phyloP scores from a whole-genome alignment of 2,329 filamentous ascomycete species.

The Fusarium verticillioides region DNA sequence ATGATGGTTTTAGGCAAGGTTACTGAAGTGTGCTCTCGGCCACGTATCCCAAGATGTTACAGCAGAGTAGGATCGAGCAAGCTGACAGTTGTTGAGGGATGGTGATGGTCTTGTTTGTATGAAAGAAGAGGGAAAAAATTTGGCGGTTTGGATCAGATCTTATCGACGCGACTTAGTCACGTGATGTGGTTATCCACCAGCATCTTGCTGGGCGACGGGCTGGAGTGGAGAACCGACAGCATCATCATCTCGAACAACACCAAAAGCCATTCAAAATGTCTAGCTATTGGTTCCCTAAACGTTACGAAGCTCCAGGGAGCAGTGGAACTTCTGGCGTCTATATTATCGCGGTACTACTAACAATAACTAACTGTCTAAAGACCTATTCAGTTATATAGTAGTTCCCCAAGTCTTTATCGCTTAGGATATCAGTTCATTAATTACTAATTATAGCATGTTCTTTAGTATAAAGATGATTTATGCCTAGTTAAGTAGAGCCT shows the following conservation, averaged over 20 bases:
- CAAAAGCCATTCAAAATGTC: background rate
- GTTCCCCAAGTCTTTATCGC: background rate
- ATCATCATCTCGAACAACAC: background rate
- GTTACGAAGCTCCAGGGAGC: background rate
- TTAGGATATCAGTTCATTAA: background rate
- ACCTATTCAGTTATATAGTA: background rate
- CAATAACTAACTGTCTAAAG: background rate
- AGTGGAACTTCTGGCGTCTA: background rate
- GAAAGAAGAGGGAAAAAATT: conserved; percentile 45
- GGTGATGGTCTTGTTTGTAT: conserved; percentile 58
- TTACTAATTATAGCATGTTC: background rate
- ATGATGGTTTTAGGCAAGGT: conserved; percentile 76
- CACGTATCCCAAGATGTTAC: conserved; percentile 62
- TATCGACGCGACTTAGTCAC: conserved; percentile 36
- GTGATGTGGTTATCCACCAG: conserved; percentile 25
- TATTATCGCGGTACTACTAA: background rate
- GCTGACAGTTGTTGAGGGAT: conserved; percentile 54
- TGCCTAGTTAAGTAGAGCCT: background rate
- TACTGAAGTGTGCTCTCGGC: conserved; percentile 66
- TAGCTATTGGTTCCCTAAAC: background rate
- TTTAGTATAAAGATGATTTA: background rate
- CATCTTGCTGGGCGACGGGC: background rate
- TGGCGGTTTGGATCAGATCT: conserved; percentile 20
- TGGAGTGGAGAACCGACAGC: background rate
- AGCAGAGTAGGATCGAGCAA: conserved; percentile 53